Conservation (phyloP, 495 filamentous ascomycete species). For the Penicillium chermesinum region DNA sequence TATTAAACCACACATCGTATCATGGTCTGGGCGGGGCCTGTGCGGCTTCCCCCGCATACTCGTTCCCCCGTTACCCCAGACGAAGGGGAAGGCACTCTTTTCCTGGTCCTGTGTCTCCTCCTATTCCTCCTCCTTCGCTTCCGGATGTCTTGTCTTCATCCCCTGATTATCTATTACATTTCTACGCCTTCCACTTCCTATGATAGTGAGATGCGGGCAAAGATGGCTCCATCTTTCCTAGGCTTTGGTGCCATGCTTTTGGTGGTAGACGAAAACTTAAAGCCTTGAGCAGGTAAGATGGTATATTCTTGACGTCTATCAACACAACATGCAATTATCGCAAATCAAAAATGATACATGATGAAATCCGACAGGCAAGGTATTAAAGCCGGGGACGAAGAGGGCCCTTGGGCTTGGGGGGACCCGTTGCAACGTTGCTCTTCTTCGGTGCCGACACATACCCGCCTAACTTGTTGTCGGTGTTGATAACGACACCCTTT, state of each 20-base stretch:
- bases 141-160: too few species aligned
- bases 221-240: too few species aligned
- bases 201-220: too few species aligned
- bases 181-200: too few species aligned
- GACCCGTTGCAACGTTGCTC: constrained; percentile 41
- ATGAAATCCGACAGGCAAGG: background rate
- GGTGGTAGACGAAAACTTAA: too few species aligned
- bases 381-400: constrained; percentile 28
- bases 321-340: background rate
- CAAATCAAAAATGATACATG: background rate
- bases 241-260: too few species aligned
- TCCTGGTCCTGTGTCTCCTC: background rate
- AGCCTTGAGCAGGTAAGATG: too few species aligned
- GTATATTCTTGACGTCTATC: background rate
- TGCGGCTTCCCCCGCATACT: too few species aligned
- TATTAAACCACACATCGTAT: background rate
- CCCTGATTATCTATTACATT: too few species aligned
- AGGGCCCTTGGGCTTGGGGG: constrained; percentile 23
- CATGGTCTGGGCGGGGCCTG: too few species aligned
- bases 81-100: too few species aligned
- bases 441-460: constrained; percentile 58
- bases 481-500: constrained; percentile 44
- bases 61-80: background rate
- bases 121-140: background rate
- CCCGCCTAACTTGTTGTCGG: constrained; percentile 48